Evolutionary conservation across 495 filamentous ascomycete species (phyloP), one percentile per base, ranked within the genome.

Genomic region (Penicillium ucsense): DNA sequence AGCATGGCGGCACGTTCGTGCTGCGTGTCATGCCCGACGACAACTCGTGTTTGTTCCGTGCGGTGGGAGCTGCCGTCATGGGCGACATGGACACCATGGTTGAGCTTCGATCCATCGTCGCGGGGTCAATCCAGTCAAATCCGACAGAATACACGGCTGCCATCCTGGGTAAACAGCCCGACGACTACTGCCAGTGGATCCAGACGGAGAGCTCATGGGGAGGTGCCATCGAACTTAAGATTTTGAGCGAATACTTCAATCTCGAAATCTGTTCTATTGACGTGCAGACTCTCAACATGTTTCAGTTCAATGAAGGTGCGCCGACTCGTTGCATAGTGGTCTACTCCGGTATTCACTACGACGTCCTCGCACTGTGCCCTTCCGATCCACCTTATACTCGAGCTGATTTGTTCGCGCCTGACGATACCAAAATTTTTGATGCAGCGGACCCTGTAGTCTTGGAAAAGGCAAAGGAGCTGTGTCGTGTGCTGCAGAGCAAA

Each of bases 11-110:
- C 29, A 86, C 79, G 0, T 66, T 89, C 29, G 82, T 95, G 31
- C 79, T 96, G 4, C 83, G 92, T 3, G 88, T 97, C 33, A 96
- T 98, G 92, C 88, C 90, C 7, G 92, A 96, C 59, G 92, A 98
- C 62, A 96, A 96, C 64, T 86, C 81, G 38, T 98, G 92, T 65
- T 81, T 97, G 49, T 98, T 97, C 64, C 85, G 89, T 7, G 92
- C 94, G 0, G 77, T 97, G 28, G 82, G 83, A 44, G 83, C 81
- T 43, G 86, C 88, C 3, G 75, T 95, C 12, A 76, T 87, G 47
- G 82, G 82, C 36, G 73, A 72, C 5, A 78, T 86, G 57, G 82
- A 89, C 51, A 70, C 75, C n/a, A 86, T 86, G 72, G 77, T 74
- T 1, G 81, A 86, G 50, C 73, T 97, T 4, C 85, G 92, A 38